Base-by-base conservation (phyloP, 768 basidiomycete genomes). In the Lactarius pseudohatsudake region DNA sequence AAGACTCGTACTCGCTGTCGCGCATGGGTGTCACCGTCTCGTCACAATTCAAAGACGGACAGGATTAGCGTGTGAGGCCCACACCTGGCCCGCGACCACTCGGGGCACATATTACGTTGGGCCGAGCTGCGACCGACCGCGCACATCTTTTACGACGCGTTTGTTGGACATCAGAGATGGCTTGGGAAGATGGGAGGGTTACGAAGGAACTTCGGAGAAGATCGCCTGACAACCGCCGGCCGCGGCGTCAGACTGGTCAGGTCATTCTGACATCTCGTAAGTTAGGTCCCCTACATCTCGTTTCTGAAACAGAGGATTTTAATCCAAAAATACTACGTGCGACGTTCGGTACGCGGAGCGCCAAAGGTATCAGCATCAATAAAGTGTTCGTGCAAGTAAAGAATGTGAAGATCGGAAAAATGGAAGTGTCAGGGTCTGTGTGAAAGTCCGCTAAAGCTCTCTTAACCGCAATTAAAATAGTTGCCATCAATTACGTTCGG, bases 121-220 rank as follows among this genome's bases (percentile, higher is more conserved):
- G 84, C 85, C 2, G 69, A 74, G 26, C 74, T 88, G 53, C 84
- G 82, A 71, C 90, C 89, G 0, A 88, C 85, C 0, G 83, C 77
- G 38, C 87, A 89, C 72, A 85, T 85, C 6, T 90, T 88, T 75
- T 89, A 89, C 69, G 85, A 89, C 88, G 26, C 79, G 84, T 26
- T 74, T 88, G 77, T 65, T 88, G 69, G 84, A 86, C 62, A 74
- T 88, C 18, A 66, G 78, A 7, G 89, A 90, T 70, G 78, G 72
- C 9, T 65, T 90, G 71, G 79, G 79, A 38, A 90, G 89, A 71
- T 89, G 86, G 86, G 79, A 81, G 28, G 88, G 86, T n/a, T 90
- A 89, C 73, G 82, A 84, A 68, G 77, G 75, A 32, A 32, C 32
- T 32, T 32, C 32, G 32, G 6, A 32, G 32, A 32, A 32, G 32